Conservation (phyloP, 176 grass and related monocot genomes). For the Paspalum notatum region DNA sequence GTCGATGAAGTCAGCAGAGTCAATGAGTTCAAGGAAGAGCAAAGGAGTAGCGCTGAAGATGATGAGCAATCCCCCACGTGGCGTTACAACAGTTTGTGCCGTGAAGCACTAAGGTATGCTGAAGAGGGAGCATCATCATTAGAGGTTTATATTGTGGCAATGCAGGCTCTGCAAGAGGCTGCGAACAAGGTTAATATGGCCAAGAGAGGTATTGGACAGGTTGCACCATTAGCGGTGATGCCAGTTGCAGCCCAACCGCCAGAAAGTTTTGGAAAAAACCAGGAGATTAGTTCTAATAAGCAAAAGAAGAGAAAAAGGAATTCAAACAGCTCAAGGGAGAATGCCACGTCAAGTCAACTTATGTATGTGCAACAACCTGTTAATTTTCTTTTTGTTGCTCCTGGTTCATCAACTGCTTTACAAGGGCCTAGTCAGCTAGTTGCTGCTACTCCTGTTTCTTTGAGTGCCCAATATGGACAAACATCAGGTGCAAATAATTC, state of each 20-base stretch:
- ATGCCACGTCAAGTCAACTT: constrained; percentile 33
- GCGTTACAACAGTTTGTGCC: constrained; percentile 63
- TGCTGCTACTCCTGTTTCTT: constrained; percentile 49
- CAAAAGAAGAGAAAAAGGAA: constrained; percentile 55
- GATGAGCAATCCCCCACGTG: constrained; percentile 49
- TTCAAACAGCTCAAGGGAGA: constrained; percentile 50
- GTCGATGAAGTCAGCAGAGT: constrained; percentile 32
- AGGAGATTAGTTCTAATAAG: constrained; percentile 39
- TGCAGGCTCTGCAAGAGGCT: constrained; percentile 70
- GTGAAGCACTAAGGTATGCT: constrained; percentile 64
- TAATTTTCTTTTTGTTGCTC: constrained; percentile 50
- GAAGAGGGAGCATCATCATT: constrained; percentile 62
- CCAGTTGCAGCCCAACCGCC: constrained; percentile 57
- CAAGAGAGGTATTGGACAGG: constrained; percentile 60
- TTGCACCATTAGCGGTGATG: constrained; percentile 57
- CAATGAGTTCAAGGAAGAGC: constrained; percentile 52
- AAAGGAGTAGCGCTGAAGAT: constrained; percentile 45
- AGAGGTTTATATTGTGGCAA: constrained; percentile 64
- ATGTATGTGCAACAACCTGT: constrained; percentile 57
- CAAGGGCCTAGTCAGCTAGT: constrained; percentile 49
- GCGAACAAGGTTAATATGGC: constrained; percentile 60
- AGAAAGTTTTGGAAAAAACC: constrained; percentile 38
- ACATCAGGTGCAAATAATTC: constrained; percentile 44
- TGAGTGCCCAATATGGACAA: constrained; percentile 40
- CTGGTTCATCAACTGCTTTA: constrained; percentile 48